A percentile compares a stretch with the other conserved stretches of the same genome.
Conservation (phyloP, 2,329 filamentous ascomycete species). For the Raffaelea arxii region DNA sequence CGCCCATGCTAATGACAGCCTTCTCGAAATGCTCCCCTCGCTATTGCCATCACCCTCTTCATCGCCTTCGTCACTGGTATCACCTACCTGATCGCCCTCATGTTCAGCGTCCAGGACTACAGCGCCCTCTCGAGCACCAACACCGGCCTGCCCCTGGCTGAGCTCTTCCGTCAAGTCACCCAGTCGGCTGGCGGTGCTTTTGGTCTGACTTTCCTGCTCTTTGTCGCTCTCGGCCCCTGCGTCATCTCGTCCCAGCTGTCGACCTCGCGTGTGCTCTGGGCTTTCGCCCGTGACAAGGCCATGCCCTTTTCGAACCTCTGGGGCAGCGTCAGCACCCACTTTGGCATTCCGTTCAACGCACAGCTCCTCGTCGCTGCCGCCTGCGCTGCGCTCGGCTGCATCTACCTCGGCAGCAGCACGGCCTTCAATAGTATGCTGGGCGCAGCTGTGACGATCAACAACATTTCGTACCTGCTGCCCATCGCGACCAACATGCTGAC, state of each 20-base stretch:
- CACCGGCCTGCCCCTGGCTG: conserved; percentile 32
- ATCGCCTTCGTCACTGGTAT: conserved; percentile 32
- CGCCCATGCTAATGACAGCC: too few relatives aligned
- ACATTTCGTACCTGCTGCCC: conserved; percentile 33
- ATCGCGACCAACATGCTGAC: conserved; percentile 33
- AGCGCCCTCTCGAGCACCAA: conserved; percentile 28
- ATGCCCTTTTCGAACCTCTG: conserved; percentile 33
- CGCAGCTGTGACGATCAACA: conserved; percentile 22
- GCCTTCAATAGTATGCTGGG: conserved; percentile 29
- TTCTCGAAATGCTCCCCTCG: conserved; percentile 27
- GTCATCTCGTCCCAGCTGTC: conserved; percentile 24
- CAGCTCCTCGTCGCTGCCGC: conserved; percentile 44
- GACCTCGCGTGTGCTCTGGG: conserved; percentile 4
- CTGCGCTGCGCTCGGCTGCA: conserved; percentile 44
- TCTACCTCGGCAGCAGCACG: conserved; percentile 42
- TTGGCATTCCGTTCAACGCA: conserved; percentile 50
- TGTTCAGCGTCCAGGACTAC: conserved; percentile 41
- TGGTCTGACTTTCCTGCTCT: conserved; percentile 29
- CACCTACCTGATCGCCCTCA: conserved; percentile 38
- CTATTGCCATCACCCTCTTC: conserved; percentile 18
- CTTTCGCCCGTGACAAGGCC: conserved; percentile 25
- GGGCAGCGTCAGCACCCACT: conserved; percentile 38
- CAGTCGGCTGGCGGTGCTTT: conserved; percentile 28
- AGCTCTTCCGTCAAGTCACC: conserved; percentile 35
- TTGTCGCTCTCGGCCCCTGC: conserved; percentile 30